Percentiles rank a stretch among this genome's conserved stretches.
These are phyloP conservation scores for Diplocarpon mali DNA, from an alignment of 2,329 filamentous ascomycete genomes.

Conservation along the genomic window DNA sequence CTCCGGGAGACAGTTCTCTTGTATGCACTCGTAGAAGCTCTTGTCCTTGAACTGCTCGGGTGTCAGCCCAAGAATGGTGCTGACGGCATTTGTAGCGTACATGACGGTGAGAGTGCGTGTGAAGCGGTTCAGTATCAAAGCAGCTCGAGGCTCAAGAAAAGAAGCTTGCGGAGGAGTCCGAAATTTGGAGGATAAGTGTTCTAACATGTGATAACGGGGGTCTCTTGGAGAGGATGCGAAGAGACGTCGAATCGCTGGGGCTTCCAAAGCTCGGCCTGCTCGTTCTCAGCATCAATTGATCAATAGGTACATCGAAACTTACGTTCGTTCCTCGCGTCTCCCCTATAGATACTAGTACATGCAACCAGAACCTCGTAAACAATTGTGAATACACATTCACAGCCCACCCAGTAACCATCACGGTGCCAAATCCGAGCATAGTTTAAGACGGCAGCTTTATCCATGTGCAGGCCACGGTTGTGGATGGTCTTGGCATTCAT, in stretches of 20 bases:
- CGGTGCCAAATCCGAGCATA: conserved; percentile 64
- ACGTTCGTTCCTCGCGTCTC: conserved; percentile 63
- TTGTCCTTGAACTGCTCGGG: conserved; percentile 60
- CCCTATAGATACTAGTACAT: conserved; percentile 67
- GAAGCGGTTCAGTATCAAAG: conserved; percentile 77
- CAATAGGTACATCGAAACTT: conserved; percentile 30
- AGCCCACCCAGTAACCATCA: conserved; percentile 62
- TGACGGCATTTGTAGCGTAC: conserved; percentile 71
- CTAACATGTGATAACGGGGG: conserved; percentile 81
- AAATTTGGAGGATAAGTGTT: conserved; percentile 76
- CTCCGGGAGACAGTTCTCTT: conserved; percentile 63
- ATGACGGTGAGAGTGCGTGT: conserved; percentile 73
- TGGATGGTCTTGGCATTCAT: conserved; percentile 64
- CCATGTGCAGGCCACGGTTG: conserved; percentile 60
- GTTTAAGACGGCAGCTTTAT: conserved; percentile 75
- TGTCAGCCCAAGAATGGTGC: conserved; percentile 62
- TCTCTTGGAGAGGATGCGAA: conserved; percentile 76
- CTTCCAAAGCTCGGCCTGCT: conserved; percentile 63
- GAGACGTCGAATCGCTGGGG: conserved; percentile 64
- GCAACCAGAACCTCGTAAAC: conserved; percentile 83
- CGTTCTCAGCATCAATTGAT: background rate
- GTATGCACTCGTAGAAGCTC: conserved; percentile 82
- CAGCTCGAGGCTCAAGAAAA: conserved; percentile 69
- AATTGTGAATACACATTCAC: conserved; percentile 82
- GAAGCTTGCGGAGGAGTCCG: conserved; percentile 44